A percentile compares a stretch with the other conserved stretches of the same genome.
Evolutionary conservation across 305 asterid genomes (phyloP).

Genomic region (Euphrasia arctica): DNA sequence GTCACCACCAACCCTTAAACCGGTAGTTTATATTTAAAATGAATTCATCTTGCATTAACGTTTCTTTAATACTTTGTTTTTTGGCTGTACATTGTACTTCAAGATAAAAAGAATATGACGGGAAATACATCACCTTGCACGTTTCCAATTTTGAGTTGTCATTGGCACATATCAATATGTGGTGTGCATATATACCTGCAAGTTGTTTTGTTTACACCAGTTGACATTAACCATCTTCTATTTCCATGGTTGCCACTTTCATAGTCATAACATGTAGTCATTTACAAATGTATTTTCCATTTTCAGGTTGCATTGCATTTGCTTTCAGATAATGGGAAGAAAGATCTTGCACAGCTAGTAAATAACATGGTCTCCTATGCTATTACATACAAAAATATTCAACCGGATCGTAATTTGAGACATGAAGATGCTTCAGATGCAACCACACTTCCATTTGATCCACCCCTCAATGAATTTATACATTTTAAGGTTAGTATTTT

Average conservation of each 20-base stretch:
- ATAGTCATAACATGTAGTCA: constrained; percentile 4
- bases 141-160: background rate
- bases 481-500: constrained; percentile 61
- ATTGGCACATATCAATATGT: background rate
- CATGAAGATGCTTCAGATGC: constrained; percentile 57
- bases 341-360: constrained; percentile 58
- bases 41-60: constrained; percentile 19
- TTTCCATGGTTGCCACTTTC: constrained; percentile 16
- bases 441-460: constrained; percentile 69
- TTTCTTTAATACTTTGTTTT: constrained; percentile 22
- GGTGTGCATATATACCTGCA: constrained; percentile 14
- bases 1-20: constrained; percentile 82
- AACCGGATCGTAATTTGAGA: constrained; percentile 48
- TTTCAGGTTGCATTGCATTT: constrained; percentile 83
- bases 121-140: background rate
- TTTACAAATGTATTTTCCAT: constrained; percentile 29
- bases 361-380: constrained; percentile 86
- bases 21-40: constrained; percentile 48
- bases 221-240: constrained; percentile 19
- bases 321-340: constrained; percentile 79
- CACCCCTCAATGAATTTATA: constrained; percentile 64
- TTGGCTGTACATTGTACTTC: constrained; percentile 1
- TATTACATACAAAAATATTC: constrained; percentile 68
- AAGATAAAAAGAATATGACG: constrained; percentile 4
- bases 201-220: background rate